These are phyloP conservation scores for Cruciata laevipes DNA, from an alignment of 257 asterid species.

Conservation along the genomic window DNA sequence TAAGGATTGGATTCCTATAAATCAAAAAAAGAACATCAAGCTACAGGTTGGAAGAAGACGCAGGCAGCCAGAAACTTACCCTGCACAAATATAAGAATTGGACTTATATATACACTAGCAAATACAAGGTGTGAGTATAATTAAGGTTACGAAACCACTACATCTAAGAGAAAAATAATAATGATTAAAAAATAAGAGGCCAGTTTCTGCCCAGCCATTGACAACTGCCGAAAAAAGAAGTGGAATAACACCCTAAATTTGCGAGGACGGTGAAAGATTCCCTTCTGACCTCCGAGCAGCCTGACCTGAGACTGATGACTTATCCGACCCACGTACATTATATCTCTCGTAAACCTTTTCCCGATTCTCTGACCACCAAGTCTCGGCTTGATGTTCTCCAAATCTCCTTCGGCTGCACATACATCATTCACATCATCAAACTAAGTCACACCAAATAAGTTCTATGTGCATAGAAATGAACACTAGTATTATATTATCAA, in stretches of 20 bases:
- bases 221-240: slow-evolving; percentile 9
- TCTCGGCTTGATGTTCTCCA: slow-evolving; percentile 98
- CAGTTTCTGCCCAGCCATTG: slow-evolving; percentile 13
- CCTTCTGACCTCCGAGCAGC: slow-evolving; percentile 71
- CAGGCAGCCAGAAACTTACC: background rate
- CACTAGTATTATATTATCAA: background rate
- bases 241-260: slow-evolving; percentile 33
- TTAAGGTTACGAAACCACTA: slow-evolving; percentile 4
- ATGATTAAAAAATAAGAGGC: background rate
- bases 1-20: too few relatives aligned
- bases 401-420: slow-evolving; percentile 79
- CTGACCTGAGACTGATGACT: slow-evolving; percentile 65
- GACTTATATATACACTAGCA: slow-evolving; percentile 22
- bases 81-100: slow-evolving; percentile 18
- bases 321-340: slow-evolving; percentile 83
- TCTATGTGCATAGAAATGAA: background rate
- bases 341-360: slow-evolving; percentile 80
- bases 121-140: slow-evolving; percentile 17
- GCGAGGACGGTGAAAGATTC: slow-evolving; percentile 67
- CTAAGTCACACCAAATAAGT: background rate
- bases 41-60: background rate
- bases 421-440: background rate
- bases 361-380: slow-evolving; percentile 99
- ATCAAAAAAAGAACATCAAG: slow-evolving; percentile 3
- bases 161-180: slow-evolving; percentile 2